These are phyloP conservation scores for Cercospora citrullina DNA, from an alignment of 2,329 filamentous ascomycete genomes.

Conservation along the genomic window DNA sequence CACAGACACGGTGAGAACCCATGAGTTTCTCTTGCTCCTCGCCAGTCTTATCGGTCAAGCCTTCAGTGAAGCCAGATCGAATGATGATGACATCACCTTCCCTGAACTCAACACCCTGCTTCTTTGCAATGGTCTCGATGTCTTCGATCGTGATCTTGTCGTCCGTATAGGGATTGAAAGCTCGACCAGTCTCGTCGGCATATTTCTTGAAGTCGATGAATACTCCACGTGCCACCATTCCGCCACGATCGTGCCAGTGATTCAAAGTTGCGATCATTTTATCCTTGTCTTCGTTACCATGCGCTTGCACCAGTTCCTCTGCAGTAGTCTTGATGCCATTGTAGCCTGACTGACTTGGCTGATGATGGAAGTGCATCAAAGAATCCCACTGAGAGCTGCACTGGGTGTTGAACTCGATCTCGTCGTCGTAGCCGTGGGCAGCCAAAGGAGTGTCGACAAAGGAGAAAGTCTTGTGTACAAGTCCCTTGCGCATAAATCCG, in stretches of 20 bases:
- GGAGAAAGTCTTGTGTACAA: slow-evolving; percentile 40
- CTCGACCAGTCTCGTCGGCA: slow-evolving; percentile 57
- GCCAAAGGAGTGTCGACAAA: slow-evolving; percentile 40
- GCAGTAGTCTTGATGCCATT: slow-evolving; percentile 48
- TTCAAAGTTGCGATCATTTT: slow-evolving; percentile 37
- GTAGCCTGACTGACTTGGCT: slow-evolving; percentile 49
- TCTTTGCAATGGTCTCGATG: slow-evolving; percentile 48
- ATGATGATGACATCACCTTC: slow-evolving; percentile 60
- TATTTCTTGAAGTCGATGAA: slow-evolving; percentile 60
- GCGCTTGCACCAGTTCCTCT: slow-evolving; percentile 32
- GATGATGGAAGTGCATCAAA: slow-evolving; percentile 45
- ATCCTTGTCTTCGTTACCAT: slow-evolving; percentile 33
- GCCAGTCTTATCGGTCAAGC: slow-evolving; percentile 43
- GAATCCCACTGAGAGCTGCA: slow-evolving; percentile 50
- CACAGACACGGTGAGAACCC: slow-evolving; percentile 42
- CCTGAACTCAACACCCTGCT: slow-evolving; percentile 47
- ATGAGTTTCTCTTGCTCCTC: slow-evolving; percentile 44
- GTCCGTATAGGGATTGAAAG: slow-evolving; percentile 56
- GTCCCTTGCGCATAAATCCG: slow-evolving; percentile 38
- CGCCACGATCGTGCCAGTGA: slow-evolving; percentile 55
- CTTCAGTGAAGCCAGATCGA: slow-evolving; percentile 53
- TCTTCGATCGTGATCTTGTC: slow-evolving; percentile 47
- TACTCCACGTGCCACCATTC: slow-evolving; percentile 57
- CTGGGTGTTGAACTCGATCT: slow-evolving; percentile 52
- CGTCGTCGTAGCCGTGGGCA: slow-evolving; percentile 46